A percentile compares a stretch with the other conserved stretches of the same genome.
Conservation (phyloP, 2,329 filamentous ascomycete genomes). For the Kalmusia sp. region DNA sequence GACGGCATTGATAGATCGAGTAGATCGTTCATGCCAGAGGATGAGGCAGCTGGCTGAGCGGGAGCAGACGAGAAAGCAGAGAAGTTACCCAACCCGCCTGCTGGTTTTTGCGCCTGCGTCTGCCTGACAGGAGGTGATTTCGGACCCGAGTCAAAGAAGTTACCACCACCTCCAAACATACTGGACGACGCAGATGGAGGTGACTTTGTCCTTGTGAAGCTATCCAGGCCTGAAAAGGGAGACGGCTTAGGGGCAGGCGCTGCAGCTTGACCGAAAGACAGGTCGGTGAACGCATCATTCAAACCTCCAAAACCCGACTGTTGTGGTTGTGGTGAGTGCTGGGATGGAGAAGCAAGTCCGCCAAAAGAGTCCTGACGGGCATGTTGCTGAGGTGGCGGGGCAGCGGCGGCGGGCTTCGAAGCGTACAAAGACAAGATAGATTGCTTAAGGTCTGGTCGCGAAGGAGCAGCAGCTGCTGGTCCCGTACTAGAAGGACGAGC, state of each 20-base stretch:
- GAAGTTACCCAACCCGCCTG: constrained; percentile 67
- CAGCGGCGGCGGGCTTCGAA: constrained; percentile 73
- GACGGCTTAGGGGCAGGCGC: constrained; percentile 62
- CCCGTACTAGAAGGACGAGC: constrained; percentile 81
- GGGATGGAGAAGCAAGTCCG: constrained; percentile 56
- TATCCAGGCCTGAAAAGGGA: constrained; percentile 69
- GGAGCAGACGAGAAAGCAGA: constrained; percentile 67
- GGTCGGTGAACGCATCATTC: constrained; percentile 79
- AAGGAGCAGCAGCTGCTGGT: constrained; percentile 68
- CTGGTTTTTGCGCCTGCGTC: constrained; percentile 53
- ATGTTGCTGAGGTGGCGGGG: constrained; percentile 59
- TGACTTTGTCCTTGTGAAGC: constrained; percentile 54
- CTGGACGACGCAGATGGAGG: constrained; percentile 54
- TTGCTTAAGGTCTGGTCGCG: constrained; percentile 92
- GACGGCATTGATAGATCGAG: constrained; percentile 70
- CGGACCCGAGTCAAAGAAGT: constrained; percentile 81
- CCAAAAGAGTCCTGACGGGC: constrained; percentile 57
- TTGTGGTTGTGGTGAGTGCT: constrained; percentile 41
- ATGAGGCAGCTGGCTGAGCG: constrained; percentile 55
- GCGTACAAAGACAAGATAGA: constrained; percentile 96
- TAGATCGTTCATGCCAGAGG: constrained; percentile 72
- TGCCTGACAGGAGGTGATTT: constrained; percentile 57
- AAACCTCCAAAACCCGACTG: constrained; percentile 68
- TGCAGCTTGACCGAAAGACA: constrained; percentile 66
- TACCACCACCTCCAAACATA: constrained; percentile 69